These are phyloP conservation scores for Phialophora tarda DNA, from an alignment of 2,329 filamentous ascomycete species.

Conservation along the genomic window DNA sequence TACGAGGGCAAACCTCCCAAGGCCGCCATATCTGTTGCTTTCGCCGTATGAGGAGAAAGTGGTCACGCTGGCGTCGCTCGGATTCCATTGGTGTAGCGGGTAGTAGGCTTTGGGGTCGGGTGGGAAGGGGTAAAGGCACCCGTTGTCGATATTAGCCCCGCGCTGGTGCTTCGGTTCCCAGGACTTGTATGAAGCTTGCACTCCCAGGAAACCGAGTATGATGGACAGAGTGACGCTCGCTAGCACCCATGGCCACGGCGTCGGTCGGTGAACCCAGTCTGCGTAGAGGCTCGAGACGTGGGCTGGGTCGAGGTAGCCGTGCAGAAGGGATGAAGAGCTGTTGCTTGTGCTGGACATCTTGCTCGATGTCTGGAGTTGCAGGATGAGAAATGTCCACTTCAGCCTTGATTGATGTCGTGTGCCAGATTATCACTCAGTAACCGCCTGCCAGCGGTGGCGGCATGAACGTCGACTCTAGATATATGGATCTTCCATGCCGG, in stretches of 20 bases:
- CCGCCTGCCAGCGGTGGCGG: not conserved
- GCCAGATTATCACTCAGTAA: not conserved
- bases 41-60: not conserved
- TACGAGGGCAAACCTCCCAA: conserved; percentile 20
- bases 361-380: not conserved
- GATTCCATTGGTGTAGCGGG: conserved; percentile 10
- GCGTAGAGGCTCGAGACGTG: conserved; percentile 20
- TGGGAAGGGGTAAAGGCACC: conserved; percentile 4
- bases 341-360: conserved; percentile 9
- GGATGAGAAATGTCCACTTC: not conserved
- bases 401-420: not conserved
- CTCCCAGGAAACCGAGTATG: conserved; percentile 26
- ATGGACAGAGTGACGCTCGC: conserved; percentile 24
- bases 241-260: conserved; percentile 27
- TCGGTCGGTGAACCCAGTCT: conserved; percentile 22
- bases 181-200: conserved; percentile 27
- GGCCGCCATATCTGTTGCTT: conserved; percentile 19
- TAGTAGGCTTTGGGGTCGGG: conserved; percentile 17
- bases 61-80: conserved; percentile 4
- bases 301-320: conserved; percentile 17
- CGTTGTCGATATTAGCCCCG: conserved; percentile 1
- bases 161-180: conserved; percentile 18
- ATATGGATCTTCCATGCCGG: not conserved
- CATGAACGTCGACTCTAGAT: not conserved
- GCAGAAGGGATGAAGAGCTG: conserved; percentile 2